These are phyloP conservation scores for Bjerkandera adusta DNA, from an alignment of 1,284 basidiomycete genomes.

Conservation along the genomic window DNA sequence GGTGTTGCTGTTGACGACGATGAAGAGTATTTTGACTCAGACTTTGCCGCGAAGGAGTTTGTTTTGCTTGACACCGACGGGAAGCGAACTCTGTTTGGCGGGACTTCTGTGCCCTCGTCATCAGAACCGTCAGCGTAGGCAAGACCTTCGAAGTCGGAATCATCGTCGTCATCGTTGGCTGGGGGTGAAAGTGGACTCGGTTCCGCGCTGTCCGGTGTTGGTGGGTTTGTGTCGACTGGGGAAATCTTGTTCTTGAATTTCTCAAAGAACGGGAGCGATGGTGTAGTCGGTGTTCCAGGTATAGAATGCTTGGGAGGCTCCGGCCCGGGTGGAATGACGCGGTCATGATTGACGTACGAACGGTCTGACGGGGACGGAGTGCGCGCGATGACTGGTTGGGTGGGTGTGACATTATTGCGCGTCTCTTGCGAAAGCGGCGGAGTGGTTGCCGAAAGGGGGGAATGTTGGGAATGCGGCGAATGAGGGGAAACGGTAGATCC, in stretches of 20 bases:
- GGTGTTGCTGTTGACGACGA: slow-evolving; percentile 12
- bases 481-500: slow-evolving; percentile 32
- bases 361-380: slow-evolving; percentile 28
- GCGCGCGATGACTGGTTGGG: slow-evolving; percentile 22
- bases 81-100: slow-evolving; percentile 26
- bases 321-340: slow-evolving; percentile 23
- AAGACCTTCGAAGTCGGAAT: slow-evolving; percentile 29
- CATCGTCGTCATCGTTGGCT: no score
- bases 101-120: slow-evolving; percentile 18
- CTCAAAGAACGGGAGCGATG: slow-evolving; percentile 44
- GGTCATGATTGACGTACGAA: slow-evolving; percentile 20
- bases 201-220: slow-evolving; percentile 15
- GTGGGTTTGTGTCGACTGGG: slow-evolving; percentile 19
- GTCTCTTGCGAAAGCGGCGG: slow-evolving; percentile 19
- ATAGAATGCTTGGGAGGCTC: slow-evolving; percentile 31
- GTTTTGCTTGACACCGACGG: slow-evolving; percentile 26
- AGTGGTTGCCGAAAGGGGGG: slow-evolving; percentile 23
- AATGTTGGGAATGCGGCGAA: slow-evolving; percentile 35
- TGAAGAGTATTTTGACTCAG: slow-evolving; percentile 29
- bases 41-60: slow-evolving; percentile 13
- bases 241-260: slow-evolving; percentile 39
- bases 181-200: slow-evolving; percentile 22
- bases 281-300: slow-evolving; percentile 34
- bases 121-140: slow-evolving; percentile 27
- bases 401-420: slow-evolving; percentile 21